A percentile compares a stretch with the other conserved stretches of the same genome.
Evolutionary conservation across 1,284 basidiomycete species (phyloP).

Genomic region (Macrocybe sp.): DNA sequence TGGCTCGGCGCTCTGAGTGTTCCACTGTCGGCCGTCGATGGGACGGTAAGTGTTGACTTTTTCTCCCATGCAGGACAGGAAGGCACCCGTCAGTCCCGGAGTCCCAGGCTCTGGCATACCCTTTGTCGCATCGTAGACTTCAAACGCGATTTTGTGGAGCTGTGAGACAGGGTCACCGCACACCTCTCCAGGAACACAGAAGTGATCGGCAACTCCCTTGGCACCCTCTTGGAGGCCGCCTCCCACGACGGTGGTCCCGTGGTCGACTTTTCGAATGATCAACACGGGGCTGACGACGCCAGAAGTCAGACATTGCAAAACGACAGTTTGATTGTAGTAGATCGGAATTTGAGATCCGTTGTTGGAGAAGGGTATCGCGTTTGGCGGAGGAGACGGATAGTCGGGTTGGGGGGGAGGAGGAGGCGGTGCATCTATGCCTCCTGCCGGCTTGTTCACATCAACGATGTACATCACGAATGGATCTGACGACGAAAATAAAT

Average conservation of each 20-base stretch:
- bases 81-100: conserved; percentile 71
- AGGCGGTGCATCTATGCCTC: conserved; percentile 69
- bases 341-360: conserved; percentile 80
- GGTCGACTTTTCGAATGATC: conserved; percentile 91
- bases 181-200: conserved; percentile 78
- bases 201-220: conserved; percentile 78
- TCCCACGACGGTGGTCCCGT: conserved; percentile 85
- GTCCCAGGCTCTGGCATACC: conserved; percentile 65
- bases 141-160: conserved; percentile 91
- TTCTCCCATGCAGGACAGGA: conserved; percentile 84
- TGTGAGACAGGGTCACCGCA: conserved; percentile 94
- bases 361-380: conserved; percentile 79
- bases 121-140: conserved; percentile 74
- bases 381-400: conserved; percentile 85
- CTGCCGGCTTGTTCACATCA: conserved; percentile 76
- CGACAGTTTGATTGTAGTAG: conserved; percentile 95
- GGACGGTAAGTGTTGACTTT: conserved; percentile 85
- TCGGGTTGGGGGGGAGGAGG: conserved; percentile 77
- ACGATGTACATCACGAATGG: conserved; percentile 96
- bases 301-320: conserved; percentile 91
- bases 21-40: conserved; percentile 77
- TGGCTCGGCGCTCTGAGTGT: conserved; percentile 38
- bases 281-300: conserved; percentile 91
- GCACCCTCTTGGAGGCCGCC: conserved; percentile 80
- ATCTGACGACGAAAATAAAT: conserved; percentile 41